A percentile compares a stretch with the other conserved stretches of the same genome.
Evolutionary conservation across 2,329 filamentous ascomycete species (phyloP).

Genomic region (Hypoxylon sp.): DNA sequence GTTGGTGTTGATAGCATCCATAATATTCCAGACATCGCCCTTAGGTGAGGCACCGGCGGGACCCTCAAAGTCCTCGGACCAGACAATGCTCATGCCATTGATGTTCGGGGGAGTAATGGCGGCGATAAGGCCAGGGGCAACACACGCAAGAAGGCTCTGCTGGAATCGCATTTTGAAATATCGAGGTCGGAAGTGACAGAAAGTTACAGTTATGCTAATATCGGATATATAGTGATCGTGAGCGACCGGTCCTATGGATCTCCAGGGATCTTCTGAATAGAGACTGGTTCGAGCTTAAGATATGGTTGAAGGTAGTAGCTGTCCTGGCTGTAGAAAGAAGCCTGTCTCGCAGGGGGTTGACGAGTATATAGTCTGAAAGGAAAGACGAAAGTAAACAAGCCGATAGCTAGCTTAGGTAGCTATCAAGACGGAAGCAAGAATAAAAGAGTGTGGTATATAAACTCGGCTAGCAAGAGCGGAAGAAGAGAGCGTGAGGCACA

Average conservation of each 20-base stretch:
- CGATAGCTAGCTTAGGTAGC: constrained; percentile 32
- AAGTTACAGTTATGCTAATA: constrained; percentile 24
- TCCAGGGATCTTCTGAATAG: constrained; percentile 33
- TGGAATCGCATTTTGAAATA: constrained; percentile 53
- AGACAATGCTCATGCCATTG: constrained; percentile 50
- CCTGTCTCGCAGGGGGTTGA: constrained; percentile 51
- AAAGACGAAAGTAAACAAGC: constrained; percentile 47
- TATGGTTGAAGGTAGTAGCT: constrained; percentile 28
- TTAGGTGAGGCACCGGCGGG: constrained; percentile 48
- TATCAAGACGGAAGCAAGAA: constrained; percentile 36
- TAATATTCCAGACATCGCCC: constrained; percentile 49
- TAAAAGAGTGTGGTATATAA: constrained; percentile 51
- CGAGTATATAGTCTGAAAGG: constrained; percentile 46
- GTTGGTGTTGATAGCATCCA: constrained; percentile 63
- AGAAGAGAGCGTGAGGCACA: constrained; percentile 46
- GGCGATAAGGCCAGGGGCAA: constrained; percentile 50
- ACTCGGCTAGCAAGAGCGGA: constrained; percentile 50
- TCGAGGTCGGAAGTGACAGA: constrained; percentile 23
- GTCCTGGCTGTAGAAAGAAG: constrained; percentile 42
- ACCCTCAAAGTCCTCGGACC: constrained; percentile 52
- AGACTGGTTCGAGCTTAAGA: constrained; percentile 27
- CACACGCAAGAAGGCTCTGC: constrained; percentile 46
- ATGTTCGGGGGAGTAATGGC: constrained; percentile 52
- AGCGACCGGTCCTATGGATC: constrained; percentile 30
- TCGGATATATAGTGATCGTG: constrained; percentile 37